Percentiles rank a stretch among this genome's conserved stretches.
Evolutionary conservation across 2,329 filamentous ascomycete genomes (phyloP).

Genomic region (Cryphonectria parasitica): DNA sequence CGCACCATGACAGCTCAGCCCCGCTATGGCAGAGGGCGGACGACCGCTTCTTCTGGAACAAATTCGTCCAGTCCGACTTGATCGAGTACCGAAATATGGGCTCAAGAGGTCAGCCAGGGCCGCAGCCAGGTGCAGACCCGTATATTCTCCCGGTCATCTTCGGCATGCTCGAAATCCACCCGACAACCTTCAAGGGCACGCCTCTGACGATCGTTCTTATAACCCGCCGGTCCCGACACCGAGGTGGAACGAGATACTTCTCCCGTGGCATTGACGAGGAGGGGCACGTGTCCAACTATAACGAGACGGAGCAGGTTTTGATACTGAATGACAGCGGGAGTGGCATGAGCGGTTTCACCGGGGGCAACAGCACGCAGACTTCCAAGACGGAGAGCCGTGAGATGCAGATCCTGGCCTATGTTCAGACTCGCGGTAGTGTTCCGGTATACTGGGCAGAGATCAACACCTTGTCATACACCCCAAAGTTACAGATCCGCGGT

Average conservation of each 20-base stretch:
- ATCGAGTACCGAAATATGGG: slow-evolving; percentile 80
- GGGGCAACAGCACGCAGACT: slow-evolving; percentile 75
- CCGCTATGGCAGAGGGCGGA: slow-evolving; percentile 92
- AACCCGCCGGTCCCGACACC: slow-evolving; percentile 83
- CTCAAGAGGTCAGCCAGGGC: slow-evolving; percentile 65
- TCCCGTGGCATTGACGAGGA: slow-evolving; percentile 91
- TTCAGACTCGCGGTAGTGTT: slow-evolving; percentile 95
- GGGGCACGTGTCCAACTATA: slow-evolving; percentile 97
- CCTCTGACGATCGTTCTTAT: slow-evolving; percentile 85
- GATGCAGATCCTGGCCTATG: slow-evolving; percentile 88
- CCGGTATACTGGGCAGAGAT: slow-evolving; percentile 96
- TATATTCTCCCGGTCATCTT: slow-evolving; percentile 96
- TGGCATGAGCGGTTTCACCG: slow-evolving; percentile 78
- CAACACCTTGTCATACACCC: slow-evolving; percentile 89
- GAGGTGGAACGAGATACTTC: slow-evolving; percentile 92
- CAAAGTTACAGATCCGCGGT: slow-evolving; percentile 84
- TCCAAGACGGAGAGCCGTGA: slow-evolving; percentile 71
- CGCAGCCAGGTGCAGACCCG: slow-evolving; percentile 80
- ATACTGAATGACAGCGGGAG: slow-evolving; percentile 81
- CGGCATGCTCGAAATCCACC: slow-evolving; percentile 90
- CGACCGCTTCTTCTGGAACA: slow-evolving; percentile 99
- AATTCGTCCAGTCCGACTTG: slow-evolving; percentile 85
- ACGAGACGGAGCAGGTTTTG: slow-evolving; percentile 94
- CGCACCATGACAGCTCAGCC: slow-evolving; percentile 69
- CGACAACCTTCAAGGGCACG: slow-evolving; percentile 82